A percentile compares a stretch with the other conserved stretches of the same genome.
phyloP scores from a whole-genome alignment of 2,329 filamentous ascomycete genomes.

The Ophidiomyces ophidiicola region DNA sequence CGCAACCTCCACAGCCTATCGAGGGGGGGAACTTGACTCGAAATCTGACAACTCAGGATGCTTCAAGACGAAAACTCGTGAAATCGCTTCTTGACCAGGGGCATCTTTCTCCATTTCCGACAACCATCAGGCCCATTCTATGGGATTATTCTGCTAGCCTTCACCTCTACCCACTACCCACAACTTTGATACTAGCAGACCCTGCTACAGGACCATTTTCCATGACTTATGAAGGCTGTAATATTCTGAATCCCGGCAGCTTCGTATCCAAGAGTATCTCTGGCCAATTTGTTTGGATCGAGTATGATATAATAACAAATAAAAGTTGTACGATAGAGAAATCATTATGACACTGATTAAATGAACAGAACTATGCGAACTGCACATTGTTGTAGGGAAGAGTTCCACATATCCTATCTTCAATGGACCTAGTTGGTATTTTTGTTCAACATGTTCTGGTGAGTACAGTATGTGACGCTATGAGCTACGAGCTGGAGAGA shows the following conservation, averaged over 20 bases:
- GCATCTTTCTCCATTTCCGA: conserved; percentile 73
- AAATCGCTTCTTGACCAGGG: conserved; percentile 89
- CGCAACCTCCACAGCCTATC: not conserved
- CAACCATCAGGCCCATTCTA: conserved; percentile 65
- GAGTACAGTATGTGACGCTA: too few relatives aligned
- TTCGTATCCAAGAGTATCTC: conserved; percentile 58
- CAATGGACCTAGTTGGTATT: too few relatives aligned
- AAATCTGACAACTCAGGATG: conserved; percentile 19
- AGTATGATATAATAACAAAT: conserved; percentile 59
- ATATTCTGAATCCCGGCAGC: conserved; percentile 83
- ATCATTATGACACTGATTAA: too few relatives aligned
- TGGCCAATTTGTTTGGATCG: conserved; percentile 67
- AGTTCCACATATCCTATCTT: too few relatives aligned
- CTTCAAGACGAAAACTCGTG: conserved; percentile 61
- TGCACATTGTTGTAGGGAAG: too few relatives aligned
- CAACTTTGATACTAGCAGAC: conserved; percentile 71
- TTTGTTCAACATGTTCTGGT: too few relatives aligned
- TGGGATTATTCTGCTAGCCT: conserved; percentile 75
- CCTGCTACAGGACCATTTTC: conserved; percentile 69
- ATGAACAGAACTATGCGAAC: too few relatives aligned
- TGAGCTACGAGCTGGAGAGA: too few relatives aligned
- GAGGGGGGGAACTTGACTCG: not conserved
- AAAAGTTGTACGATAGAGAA: conserved; percentile 7
- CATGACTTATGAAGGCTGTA: conserved; percentile 86
- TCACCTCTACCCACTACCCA: conserved; percentile 79